Conservation (phyloP, 2,329 filamentous ascomycete species). For the Cordyceps sp. region DNA sequence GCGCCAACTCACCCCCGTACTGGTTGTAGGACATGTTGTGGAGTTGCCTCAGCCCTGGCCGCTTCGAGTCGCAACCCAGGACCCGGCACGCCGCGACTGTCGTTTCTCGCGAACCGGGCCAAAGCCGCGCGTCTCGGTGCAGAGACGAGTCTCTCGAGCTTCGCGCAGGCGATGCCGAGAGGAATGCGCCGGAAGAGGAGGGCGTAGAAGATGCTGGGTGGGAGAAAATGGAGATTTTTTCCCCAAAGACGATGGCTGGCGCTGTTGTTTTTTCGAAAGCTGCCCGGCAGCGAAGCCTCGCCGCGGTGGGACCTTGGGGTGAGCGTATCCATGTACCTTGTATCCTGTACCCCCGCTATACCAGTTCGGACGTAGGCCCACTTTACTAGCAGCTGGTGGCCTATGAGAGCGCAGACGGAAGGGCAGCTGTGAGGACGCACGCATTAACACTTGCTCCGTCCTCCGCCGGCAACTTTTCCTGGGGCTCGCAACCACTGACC, state of each 20-base stretch:
- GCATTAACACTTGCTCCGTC: too few relatives aligned
- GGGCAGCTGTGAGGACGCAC: too few relatives aligned
- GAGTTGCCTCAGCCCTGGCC: background rate
- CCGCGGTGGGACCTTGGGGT: too few relatives aligned
- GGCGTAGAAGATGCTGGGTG: background rate
- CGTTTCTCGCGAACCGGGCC: background rate
- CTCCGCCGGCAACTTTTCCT: too few relatives aligned
- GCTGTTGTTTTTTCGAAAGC: background rate
- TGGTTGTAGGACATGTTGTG: slow-evolving; percentile 40
- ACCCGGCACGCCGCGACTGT: background rate
- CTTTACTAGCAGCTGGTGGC: too few relatives aligned
- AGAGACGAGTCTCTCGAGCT: too few relatives aligned
- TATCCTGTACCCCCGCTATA: background rate
- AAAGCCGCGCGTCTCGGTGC: background rate
- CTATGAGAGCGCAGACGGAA: too few relatives aligned
- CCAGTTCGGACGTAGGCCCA: too few relatives aligned
- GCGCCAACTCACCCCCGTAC: slow-evolving; percentile 31
- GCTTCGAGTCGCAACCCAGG: slow-evolving; percentile 4
- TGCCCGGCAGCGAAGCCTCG: too few relatives aligned
- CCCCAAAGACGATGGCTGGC: background rate
- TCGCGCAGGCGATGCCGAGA: too few relatives aligned
- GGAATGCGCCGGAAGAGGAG: too few relatives aligned
- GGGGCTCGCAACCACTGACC: too few relatives aligned
- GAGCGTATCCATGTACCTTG: background rate
- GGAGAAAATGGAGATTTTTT: background rate